Conservation (phyloP, 1,284 basidiomycete genomes). For the Entoloma clypeatum region DNA sequence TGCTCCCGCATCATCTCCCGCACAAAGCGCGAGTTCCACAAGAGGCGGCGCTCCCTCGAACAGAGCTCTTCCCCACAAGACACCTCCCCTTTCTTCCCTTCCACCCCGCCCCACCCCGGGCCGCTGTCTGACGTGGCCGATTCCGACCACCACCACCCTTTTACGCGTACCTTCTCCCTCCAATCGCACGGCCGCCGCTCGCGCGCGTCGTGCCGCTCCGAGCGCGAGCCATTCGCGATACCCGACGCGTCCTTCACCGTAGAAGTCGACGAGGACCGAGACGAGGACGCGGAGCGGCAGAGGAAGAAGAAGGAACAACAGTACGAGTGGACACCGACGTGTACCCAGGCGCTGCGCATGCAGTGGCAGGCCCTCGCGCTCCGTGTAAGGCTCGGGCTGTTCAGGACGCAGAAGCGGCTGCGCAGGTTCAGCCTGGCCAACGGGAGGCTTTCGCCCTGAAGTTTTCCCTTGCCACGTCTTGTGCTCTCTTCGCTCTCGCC, state of each 20-base stretch:
- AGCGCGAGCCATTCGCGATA: background rate
- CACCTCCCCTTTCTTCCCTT: conserved; percentile 3
- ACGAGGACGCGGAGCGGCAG: conserved; percentile 21
- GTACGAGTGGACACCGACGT: conserved; percentile 44
- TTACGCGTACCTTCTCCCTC: conserved; percentile 8
- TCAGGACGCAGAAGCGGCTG: conserved; percentile 50
- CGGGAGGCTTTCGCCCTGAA: background rate
- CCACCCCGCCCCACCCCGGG: conserved; percentile 7
- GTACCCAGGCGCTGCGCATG: conserved; percentile 45
- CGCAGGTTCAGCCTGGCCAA: too few species aligned
- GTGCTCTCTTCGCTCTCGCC: too few species aligned
- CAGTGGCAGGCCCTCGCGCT: conserved; percentile 58
- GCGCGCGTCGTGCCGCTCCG: conserved; percentile 7
- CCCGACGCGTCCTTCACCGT: background rate
- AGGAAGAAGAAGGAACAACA: conserved; percentile 26
- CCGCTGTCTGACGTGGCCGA: conserved; percentile 9
- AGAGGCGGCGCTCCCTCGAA: conserved; percentile 15
- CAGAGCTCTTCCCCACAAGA: background rate
- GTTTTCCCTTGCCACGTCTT: background rate
- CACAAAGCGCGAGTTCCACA: conserved; percentile 22
- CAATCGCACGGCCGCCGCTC: conserved; percentile 3
- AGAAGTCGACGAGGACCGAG: conserved; percentile 27
- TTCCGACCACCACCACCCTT: conserved; percentile 6
- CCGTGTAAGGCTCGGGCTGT: conserved; percentile 52
- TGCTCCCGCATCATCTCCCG: conserved; percentile 23